A percentile compares a stretch with the other conserved stretches of the same genome.
Evolutionary conservation across 192 early-diverging fungal species (phyloP).

Genomic region (Rhizophagus prolifer): DNA sequence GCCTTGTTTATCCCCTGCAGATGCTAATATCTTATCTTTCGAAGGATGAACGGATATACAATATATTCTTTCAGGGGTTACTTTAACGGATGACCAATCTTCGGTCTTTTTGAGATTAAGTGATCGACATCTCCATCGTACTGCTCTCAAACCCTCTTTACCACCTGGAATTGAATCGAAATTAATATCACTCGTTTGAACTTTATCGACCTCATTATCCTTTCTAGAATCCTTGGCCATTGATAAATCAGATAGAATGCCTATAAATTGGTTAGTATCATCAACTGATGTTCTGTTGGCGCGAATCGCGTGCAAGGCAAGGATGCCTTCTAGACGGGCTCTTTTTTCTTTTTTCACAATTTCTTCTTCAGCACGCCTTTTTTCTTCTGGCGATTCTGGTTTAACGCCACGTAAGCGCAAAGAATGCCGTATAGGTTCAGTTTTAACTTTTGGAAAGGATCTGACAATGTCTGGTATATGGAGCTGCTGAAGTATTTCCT

Average conservation of each 20-base stretch:
- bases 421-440: constrained; percentile 16
- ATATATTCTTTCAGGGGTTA: constrained; percentile 48
- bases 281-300: background rate
- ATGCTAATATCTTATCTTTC: constrained; percentile 49
- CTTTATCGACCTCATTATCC: constrained; percentile 4
- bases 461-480: constrained; percentile 25
- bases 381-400: constrained; percentile 21
- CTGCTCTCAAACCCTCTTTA: constrained; percentile 30
- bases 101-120: background rate
- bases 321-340: background rate
- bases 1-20: constrained; percentile 50
- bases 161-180: constrained; percentile 30
- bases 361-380: constrained; percentile 18
- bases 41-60: constrained; percentile 57
- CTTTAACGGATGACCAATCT: constrained; percentile 52
- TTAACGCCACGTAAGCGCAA: constrained; percentile 1
- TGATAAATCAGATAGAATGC: background rate
- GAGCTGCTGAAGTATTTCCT: constrained; percentile 38
- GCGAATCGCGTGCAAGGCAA: constrained; percentile 5
- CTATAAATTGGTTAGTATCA: background rate
- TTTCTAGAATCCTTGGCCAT: background rate
- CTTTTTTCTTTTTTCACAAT: constrained; percentile 1
- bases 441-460: constrained; percentile 11
- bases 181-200: constrained; percentile 16
- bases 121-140: background rate